Conservation (phyloP, 768 basidiomycete genomes). For the Suillus subalutaceus region DNA sequence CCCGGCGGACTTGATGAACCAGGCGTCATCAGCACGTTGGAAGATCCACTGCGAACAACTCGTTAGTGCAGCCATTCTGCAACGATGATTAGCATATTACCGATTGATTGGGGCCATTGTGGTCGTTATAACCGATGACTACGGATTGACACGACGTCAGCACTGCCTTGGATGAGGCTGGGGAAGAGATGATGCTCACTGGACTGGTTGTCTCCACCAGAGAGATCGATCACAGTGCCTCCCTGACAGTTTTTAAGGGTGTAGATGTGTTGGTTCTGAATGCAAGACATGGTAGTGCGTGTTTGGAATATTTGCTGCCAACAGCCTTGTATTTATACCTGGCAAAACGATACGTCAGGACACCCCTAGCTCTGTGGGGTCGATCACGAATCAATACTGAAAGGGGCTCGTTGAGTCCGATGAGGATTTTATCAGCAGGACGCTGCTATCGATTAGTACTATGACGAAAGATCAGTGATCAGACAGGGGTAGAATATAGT, state of each 20-base stretch:
- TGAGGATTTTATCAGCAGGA: not conserved
- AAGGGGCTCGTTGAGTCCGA: not conserved
- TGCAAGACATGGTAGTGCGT: constrained; percentile 20
- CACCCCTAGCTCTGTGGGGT: not conserved
- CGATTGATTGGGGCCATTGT: constrained; percentile 52
- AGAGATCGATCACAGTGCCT: constrained; percentile 57
- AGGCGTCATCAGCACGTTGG: constrained; percentile 38
- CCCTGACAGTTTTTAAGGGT: constrained; percentile 53
- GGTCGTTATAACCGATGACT: constrained; percentile 53
- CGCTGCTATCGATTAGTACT: constrained; percentile 2
- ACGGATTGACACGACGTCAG: not conserved
- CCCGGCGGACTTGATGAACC: constrained; percentile 45
- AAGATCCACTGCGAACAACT: constrained; percentile 47
- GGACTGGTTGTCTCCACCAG: constrained; percentile 50
- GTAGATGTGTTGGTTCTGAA: constrained; percentile 43
- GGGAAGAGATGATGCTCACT: constrained; percentile 34
- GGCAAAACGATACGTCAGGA: not conserved
- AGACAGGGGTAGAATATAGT: not conserved
- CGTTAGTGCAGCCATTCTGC: not conserved
- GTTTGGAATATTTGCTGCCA: too few relatives aligned
- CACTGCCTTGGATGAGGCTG: not conserved
- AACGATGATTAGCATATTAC: constrained; percentile 29
- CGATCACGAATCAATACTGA: not conserved
- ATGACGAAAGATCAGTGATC: not conserved
- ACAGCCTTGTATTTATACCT: constrained; percentile 4